A percentile compares a stretch with the other conserved stretches of the same genome.
These are phyloP conservation scores for Clausena lansium DNA, from an alignment of 345 rosid species.

Conservation along the genomic window DNA sequence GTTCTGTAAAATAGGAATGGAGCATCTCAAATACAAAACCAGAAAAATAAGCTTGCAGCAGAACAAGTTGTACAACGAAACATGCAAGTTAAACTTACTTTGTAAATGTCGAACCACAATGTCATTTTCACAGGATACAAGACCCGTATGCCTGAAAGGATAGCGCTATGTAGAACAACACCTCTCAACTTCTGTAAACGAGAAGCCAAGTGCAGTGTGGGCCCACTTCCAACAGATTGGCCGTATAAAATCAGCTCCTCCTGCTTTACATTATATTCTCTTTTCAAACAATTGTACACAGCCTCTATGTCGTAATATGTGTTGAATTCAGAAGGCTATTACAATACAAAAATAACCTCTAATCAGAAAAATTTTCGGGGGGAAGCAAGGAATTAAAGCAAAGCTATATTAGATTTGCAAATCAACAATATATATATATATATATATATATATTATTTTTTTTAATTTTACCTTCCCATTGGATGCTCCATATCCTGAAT, in stretches of 20 bases:
- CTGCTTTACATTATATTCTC: constrained; percentile 63
- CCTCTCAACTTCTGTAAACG: constrained; percentile 68
- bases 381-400: too few relatives aligned
- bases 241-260: constrained; percentile 90
- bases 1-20: constrained; percentile 55
- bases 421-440: too few relatives aligned
- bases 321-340: constrained; percentile 88
- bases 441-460: too few relatives aligned
- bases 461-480: constrained; percentile 75
- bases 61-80: not conserved
- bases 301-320: constrained; percentile 95
- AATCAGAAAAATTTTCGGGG: constrained; percentile 5
- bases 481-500: constrained; percentile 99
- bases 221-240: constrained; percentile 98
- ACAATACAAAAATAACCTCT: constrained; percentile 11
- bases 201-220: constrained; percentile 84
- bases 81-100: constrained; percentile 40
- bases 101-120: constrained; percentile 89
- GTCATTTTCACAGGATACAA: constrained; percentile 93
- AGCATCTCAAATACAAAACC: constrained; percentile 9
- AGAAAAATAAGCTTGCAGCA: not conserved
- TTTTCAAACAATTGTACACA: constrained; percentile 73
- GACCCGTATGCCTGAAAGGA: constrained; percentile 93
- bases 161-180: constrained; percentile 94
- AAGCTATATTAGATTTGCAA: not conserved